These are phyloP conservation scores for Eragrostis curvula DNA, from an alignment of 176 grass and related monocot genomes.

Conservation along the genomic window DNA sequence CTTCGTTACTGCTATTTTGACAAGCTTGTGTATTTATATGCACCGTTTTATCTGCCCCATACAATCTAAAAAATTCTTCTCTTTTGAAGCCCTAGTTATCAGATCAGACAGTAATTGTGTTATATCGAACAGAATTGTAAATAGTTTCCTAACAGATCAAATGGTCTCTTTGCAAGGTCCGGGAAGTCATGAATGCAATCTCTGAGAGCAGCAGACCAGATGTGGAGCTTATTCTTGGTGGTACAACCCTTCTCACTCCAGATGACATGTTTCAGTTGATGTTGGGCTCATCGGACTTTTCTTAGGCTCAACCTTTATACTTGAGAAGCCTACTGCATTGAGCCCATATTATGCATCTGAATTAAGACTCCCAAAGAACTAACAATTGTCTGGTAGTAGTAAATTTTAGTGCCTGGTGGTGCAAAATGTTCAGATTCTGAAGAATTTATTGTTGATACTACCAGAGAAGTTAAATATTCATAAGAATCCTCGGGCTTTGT, in stretches of 20 bases:
- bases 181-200: slow-evolving; percentile 90
- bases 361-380: neutral
- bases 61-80: slow-evolving; percentile 16
- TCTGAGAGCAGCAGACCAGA: slow-evolving; percentile 71
- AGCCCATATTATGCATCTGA: neutral
- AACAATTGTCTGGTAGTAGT: neutral
- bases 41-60: neutral
- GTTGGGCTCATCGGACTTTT: slow-evolving; percentile 55
- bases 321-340: neutral
- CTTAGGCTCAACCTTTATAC: neutral
- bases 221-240: slow-evolving; percentile 87
- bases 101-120: neutral
- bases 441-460: neutral
- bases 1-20: slow-evolving; percentile 1
- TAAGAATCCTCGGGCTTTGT: neutral
- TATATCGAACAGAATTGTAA: slow-evolving; percentile 8
- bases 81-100: neutral
- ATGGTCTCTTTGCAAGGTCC: slow-evolving; percentile 58
- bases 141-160: slow-evolving; percentile 13
- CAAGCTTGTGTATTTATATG: neutral
- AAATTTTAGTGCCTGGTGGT: neutral
- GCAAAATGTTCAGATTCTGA: neutral
- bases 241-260: slow-evolving; percentile 83
- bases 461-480: neutral
- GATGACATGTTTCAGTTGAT: slow-evolving; percentile 93